Evolutionary conservation across 2,329 filamentous ascomycete species (phyloP).

Genomic region (Colletotrichum zoysiae): DNA sequence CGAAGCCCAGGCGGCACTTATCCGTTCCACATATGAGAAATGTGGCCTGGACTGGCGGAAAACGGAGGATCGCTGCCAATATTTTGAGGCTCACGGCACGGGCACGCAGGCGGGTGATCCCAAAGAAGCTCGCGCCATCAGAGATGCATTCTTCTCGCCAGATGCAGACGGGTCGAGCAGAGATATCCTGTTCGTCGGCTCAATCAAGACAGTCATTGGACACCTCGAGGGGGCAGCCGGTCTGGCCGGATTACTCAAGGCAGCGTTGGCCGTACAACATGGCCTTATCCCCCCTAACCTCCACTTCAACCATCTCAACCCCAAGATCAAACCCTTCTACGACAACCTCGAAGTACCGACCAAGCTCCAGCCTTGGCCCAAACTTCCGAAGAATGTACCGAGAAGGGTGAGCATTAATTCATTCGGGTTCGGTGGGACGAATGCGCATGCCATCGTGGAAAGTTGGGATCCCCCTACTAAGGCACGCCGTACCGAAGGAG

Average conservation of each 20-base stretch:
- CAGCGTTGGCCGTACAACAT: not conserved
- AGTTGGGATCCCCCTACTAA: not conserved
- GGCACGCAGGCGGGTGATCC: conserved; percentile 51
- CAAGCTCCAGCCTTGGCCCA: no score
- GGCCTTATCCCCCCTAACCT: not conserved
- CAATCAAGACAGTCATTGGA: not conserved
- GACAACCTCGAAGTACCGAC: not conserved
- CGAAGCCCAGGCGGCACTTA: conserved; percentile 46
- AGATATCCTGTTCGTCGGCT: not conserved
- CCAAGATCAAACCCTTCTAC: not conserved
- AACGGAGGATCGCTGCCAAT: conserved; percentile 28
- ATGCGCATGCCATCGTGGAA: not conserved
- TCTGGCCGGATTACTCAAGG: not conserved
- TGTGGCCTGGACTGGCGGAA: conserved; percentile 29
- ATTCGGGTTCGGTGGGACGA: not conserved
- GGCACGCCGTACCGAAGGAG: no score
- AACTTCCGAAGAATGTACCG: not conserved
- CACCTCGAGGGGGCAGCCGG: not conserved
- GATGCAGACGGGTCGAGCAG: no score
- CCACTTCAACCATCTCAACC: not conserved
- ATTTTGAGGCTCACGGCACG: conserved; percentile 53
- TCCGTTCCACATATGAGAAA: conserved; percentile 45
- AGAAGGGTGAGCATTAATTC: not conserved
- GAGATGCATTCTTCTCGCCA: not conserved
- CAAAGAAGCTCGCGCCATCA: not conserved